A percentile compares a stretch with the other conserved stretches of the same genome.
These are phyloP conservation scores for Saccharomycopsis malanga DNA, from an alignment of 805 yeast species.

Conservation along the genomic window DNA sequence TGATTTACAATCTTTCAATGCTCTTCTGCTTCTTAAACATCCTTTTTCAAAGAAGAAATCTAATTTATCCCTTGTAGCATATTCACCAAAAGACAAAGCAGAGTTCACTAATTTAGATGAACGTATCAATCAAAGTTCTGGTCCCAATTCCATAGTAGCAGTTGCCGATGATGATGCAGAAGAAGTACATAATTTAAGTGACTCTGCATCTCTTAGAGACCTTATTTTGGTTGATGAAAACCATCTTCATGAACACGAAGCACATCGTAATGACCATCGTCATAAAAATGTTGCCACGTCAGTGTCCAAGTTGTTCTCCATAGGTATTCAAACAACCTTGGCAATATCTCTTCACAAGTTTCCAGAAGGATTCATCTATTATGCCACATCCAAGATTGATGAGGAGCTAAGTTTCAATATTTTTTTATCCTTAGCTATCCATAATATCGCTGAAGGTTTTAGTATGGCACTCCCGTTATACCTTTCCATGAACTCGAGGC, in stretches of 20 bases:
- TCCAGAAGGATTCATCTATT: constrained; percentile 92
- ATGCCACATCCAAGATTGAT: constrained; percentile 63
- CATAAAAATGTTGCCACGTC: constrained; percentile 70
- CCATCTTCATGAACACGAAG: constrained; percentile 26
- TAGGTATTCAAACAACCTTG: constrained; percentile 83
- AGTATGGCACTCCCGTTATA: constrained; percentile 88
- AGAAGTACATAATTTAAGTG: too few relatives aligned
- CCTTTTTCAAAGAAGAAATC: constrained; percentile 15
- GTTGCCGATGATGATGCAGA: background rate
- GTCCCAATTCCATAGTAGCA: background rate
- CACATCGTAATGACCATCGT: constrained; percentile 49
- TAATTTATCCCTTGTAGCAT: constrained; percentile 8
- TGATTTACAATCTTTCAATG: constrained; percentile 17
- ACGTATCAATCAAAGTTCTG: background rate
- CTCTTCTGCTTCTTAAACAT: constrained; percentile 14
- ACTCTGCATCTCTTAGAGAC: constrained; percentile 18
- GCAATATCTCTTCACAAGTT: constrained; percentile 86
- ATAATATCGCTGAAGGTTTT: constrained; percentile 91
- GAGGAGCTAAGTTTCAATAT: constrained; percentile 65
- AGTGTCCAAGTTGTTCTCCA: constrained; percentile 67
- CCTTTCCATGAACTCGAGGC: constrained; percentile 58
- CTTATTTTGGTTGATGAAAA: constrained; percentile 12
- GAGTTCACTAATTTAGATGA: background rate
- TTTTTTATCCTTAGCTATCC: constrained; percentile 78
- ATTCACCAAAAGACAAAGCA: constrained; percentile 3